phyloP scores from a whole-genome alignment of 495 filamentous ascomycete genomes.

The Penicillium psychrofluorescens region DNA sequence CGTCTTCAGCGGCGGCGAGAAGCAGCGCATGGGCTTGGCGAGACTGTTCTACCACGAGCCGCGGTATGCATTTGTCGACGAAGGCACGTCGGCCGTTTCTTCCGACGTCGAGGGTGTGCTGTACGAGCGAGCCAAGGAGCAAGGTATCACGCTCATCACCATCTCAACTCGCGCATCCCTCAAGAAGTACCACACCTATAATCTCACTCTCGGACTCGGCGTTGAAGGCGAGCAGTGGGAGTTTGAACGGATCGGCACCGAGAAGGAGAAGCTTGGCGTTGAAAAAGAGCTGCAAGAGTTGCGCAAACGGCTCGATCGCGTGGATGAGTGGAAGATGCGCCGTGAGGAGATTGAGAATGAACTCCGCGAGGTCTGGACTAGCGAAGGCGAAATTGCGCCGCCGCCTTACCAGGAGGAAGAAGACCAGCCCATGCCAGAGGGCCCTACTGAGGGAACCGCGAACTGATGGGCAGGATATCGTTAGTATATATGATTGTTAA shows the following conservation, averaged over 20 bases:
- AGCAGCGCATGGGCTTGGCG: slow-evolving; percentile 89
- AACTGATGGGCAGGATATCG: background rate
- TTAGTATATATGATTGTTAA: background rate
- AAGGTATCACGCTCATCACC: slow-evolving; percentile 88
- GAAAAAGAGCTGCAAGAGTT: slow-evolving; percentile 84
- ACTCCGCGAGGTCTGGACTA: slow-evolving; percentile 54
- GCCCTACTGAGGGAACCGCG: slow-evolving; percentile 1
- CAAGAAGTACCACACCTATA: slow-evolving; percentile 91
- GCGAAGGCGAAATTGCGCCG: slow-evolving; percentile 32
- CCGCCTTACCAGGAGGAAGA: slow-evolving; percentile 28
- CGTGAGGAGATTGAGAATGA: slow-evolving; percentile 69
- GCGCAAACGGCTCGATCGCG: slow-evolving; percentile 67
- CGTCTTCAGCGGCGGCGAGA: slow-evolving; percentile 93
- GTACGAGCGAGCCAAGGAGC: slow-evolving; percentile 86
- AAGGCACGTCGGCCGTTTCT: slow-evolving; percentile 88
- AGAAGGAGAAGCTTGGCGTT: slow-evolving; percentile 81
- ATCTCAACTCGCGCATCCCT: slow-evolving; percentile 88
- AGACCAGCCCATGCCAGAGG: background rate
- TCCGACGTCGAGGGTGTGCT: slow-evolving; percentile 91
- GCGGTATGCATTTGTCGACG: slow-evolving; percentile 86
- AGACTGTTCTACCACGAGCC: slow-evolving; percentile 92
- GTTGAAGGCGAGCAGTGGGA: slow-evolving; percentile 65
- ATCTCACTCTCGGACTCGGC: slow-evolving; percentile 72
- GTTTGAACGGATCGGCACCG: slow-evolving; percentile 86
- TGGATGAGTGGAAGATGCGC: slow-evolving; percentile 75